Conservation (phyloP, 768 basidiomycete genomes). For the Leucocoprinus birnbaumii region DNA sequence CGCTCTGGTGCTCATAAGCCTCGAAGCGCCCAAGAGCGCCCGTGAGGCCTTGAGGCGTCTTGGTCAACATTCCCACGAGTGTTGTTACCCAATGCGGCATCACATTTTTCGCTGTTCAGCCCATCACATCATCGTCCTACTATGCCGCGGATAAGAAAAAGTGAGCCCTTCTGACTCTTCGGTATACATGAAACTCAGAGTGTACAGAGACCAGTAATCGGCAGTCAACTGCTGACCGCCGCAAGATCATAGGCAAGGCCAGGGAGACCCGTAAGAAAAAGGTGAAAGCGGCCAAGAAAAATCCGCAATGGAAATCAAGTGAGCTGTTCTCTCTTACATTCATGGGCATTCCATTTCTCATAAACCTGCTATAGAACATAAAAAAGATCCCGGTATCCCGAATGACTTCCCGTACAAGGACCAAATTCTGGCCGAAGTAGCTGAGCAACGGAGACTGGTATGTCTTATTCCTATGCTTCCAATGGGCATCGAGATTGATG, state of each 20-base stretch:
- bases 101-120: neutral
- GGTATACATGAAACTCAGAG: neutral
- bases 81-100: neutral
- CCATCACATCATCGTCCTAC: neutral
- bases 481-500: neutral
- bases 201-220: conserved; percentile 83
- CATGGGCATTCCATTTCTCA: neutral
- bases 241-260: conserved; percentile 72
- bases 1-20: too few relatives aligned
- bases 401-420: conserved; percentile 94
- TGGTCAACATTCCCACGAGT: conserved; percentile 7
- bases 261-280: conserved; percentile 76
- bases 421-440: conserved; percentile 87
- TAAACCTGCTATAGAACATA: conserved; percentile 46
- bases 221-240: conserved; percentile 66
- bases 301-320: conserved; percentile 89
- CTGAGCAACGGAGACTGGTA: conserved; percentile 75
- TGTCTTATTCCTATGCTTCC: conserved; percentile 17
- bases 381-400: conserved; percentile 92
- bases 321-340: conserved; percentile 25
- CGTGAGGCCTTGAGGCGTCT: too few relatives aligned
- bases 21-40: too few relatives aligned
- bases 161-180: conserved; percentile 26
- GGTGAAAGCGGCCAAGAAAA: conserved; percentile 73
- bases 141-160: conserved; percentile 73